phyloP scores from a whole-genome alignment of 2,329 filamentous ascomycete species.

The Sclerotinia subarctica region DNA sequence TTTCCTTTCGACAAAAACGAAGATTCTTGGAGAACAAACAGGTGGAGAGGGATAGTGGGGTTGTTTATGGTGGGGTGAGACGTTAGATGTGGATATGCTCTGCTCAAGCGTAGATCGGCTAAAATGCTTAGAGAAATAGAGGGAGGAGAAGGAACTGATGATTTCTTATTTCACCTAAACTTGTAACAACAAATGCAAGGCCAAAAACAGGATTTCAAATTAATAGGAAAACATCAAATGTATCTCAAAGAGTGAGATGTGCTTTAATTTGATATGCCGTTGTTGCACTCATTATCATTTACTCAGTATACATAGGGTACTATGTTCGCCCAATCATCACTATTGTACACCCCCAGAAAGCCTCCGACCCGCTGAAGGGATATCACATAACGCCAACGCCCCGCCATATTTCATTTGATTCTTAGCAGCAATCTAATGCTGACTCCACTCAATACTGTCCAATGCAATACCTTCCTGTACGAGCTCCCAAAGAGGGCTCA shows the following conservation, averaged over 20 bases:
- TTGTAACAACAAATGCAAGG: not conserved
- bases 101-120: not conserved
- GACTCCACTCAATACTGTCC: conserved; percentile 96
- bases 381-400: conserved; percentile 16
- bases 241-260: not conserved
- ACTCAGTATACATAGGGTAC: conserved; percentile 1
- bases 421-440: conserved; percentile 59
- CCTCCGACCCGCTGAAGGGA: conserved; percentile 8
- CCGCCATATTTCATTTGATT: conserved; percentile 6
- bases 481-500: conserved; percentile 95
- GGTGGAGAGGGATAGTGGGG: conserved; percentile 1
- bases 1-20: no score
- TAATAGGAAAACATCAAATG: no score
- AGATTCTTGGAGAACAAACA: not conserved
- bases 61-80: not conserved
- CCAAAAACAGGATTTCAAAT: not conserved
- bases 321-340: conserved; percentile 12
- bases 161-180: no score
- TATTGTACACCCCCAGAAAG: conserved; percentile 13
- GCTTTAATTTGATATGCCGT: conserved; percentile 12
- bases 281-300: conserved; percentile 17
- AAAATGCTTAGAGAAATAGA: not conserved
- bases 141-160: not conserved
- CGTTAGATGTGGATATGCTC: not conserved
- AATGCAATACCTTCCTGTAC: conserved; percentile 96